These are phyloP conservation scores for Camptophora hylomeconis DNA, from an alignment of 2,329 filamentous ascomycete species.

Conservation along the genomic window DNA sequence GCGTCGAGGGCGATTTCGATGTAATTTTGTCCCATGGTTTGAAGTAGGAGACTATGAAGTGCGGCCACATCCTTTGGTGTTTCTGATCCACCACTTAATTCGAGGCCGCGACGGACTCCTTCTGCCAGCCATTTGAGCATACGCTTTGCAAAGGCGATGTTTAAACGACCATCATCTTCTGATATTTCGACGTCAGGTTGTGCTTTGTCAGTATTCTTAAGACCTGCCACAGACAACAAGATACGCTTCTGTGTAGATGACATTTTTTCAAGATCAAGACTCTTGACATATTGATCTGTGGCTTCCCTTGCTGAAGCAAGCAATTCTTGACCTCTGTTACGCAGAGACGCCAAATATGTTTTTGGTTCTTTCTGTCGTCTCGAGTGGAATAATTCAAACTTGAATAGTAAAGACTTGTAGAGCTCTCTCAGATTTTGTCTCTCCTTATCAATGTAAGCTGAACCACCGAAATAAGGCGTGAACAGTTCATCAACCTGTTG, in stretches of 20 bases:
- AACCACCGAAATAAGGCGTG: conserved; percentile 52
- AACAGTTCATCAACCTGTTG: conserved; percentile 54
- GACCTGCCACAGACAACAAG: conserved; percentile 75
- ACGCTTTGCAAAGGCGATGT: conserved; percentile 77
- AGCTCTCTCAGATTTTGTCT: conserved; percentile 61
- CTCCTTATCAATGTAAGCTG: conserved; percentile 53
- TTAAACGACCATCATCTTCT: conserved; percentile 77
- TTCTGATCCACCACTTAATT: conserved; percentile 75
- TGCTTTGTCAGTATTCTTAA: conserved; percentile 56
- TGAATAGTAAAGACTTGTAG: conserved; percentile 86
- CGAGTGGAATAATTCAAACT: conserved; percentile 84
- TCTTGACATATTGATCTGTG: conserved; percentile 60
- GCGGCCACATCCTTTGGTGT: conserved; percentile 88
- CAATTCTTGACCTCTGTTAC: conserved; percentile 79
- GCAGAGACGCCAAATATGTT: conserved; percentile 83
- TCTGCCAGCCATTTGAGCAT: conserved; percentile 98
- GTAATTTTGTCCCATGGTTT: conserved; percentile 76
- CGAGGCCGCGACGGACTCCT: conserved; percentile 78
- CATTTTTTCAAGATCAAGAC: conserved; percentile 77
- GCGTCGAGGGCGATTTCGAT: conserved; percentile 53
- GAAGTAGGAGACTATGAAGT: conserved; percentile 68
- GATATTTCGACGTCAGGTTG: conserved; percentile 82
- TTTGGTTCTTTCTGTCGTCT: conserved; percentile 73
- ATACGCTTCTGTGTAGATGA: conserved; percentile 80
- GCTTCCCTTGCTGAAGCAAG: conserved; percentile 71